Percentiles rank a stretch among this genome's conserved stretches.
These are phyloP conservation scores for Acacia crassicarpa DNA, from an alignment of 306 rosid genomes.

Conservation along the genomic window DNA sequence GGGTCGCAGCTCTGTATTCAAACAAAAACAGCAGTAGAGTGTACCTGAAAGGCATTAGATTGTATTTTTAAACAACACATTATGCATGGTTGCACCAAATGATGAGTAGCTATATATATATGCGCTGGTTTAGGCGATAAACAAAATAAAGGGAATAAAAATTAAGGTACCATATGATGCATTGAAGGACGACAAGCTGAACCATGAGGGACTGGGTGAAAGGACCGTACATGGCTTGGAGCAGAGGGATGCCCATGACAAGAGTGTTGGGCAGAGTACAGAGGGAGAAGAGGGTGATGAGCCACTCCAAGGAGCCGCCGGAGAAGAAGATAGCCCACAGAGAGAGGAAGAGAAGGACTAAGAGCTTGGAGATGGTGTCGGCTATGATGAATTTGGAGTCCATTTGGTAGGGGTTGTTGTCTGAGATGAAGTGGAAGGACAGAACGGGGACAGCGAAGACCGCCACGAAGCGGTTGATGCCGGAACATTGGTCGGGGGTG, in stretches of 20 bases:
- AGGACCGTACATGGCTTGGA: conserved; percentile 88
- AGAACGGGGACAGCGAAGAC: conserved; percentile 84
- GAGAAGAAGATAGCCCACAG: conserved; percentile 56
- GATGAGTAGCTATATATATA: neutral
- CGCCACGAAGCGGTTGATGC: conserved; percentile 87
- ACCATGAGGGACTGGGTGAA: conserved; percentile 76
- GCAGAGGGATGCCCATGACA: conserved; percentile 92
- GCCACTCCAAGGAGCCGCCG: conserved; percentile 76
- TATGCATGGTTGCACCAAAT: neutral
- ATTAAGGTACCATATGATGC: conserved; percentile 70
- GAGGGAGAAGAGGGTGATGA: conserved; percentile 78
- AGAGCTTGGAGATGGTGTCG: conserved; percentile 64
- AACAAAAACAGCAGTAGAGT: conserved; percentile 72
- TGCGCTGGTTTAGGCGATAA: neutral
- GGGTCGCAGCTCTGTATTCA: conserved; percentile 68
- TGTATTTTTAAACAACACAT: neutral
- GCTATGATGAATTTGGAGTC: conserved; percentile 69
- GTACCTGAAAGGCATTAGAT: conserved; percentile 31
- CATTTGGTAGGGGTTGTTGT: conserved; percentile 82
- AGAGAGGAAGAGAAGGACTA: conserved; percentile 52
- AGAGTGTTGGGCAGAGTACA: conserved; percentile 83
- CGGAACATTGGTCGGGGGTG: conserved; percentile 82
- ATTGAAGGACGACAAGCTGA: conserved; percentile 85
- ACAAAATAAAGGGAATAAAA: neutral
- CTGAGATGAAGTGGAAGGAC: conserved; percentile 84